Evolutionary conservation across 148 eudicot genomes (phyloP).

Genomic region (Dianthus caryophyllus): DNA sequence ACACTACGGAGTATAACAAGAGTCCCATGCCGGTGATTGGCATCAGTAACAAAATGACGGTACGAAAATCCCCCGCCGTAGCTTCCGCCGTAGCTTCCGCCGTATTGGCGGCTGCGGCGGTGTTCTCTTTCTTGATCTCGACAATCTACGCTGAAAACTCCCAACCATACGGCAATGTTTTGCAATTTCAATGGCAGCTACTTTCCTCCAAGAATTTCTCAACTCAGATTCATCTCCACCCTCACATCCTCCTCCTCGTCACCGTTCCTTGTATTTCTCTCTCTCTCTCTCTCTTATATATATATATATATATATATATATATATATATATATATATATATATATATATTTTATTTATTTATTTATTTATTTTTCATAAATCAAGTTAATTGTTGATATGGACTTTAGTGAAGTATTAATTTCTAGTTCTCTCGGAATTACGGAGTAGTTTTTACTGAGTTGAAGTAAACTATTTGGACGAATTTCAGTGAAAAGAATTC

Average conservation of each 20-base stretch:
- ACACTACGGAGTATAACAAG: no score
- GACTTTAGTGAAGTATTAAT: background rate
- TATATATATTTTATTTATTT: no score
- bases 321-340: no score
- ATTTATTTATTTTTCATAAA: no score
- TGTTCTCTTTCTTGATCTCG: background rate
- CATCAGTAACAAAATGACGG: constrained; percentile 8
- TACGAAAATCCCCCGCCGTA: background rate
- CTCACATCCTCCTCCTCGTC: constrained; percentile 55
- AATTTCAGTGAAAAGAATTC: background rate
- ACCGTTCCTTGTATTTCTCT: constrained; percentile 67
- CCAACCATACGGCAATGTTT: background rate
- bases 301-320: no score
- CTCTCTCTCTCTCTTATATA: background rate
- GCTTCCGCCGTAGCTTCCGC: constrained; percentile 1
- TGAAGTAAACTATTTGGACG: background rate
- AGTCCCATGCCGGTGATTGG: no score
- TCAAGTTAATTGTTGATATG: background rate
- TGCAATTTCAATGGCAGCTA: constrained; percentile 46
- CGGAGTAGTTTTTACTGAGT: background rate
- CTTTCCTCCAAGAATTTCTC: constrained; percentile 63
- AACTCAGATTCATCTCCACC: constrained; percentile 58
- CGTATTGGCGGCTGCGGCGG: background rate
- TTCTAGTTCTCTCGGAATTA: no score
- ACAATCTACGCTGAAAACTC: constrained; percentile 4